These are phyloP conservation scores for Scorias spongiosa DNA, from an alignment of 2,329 filamentous ascomycete genomes.

Conservation along the genomic window DNA sequence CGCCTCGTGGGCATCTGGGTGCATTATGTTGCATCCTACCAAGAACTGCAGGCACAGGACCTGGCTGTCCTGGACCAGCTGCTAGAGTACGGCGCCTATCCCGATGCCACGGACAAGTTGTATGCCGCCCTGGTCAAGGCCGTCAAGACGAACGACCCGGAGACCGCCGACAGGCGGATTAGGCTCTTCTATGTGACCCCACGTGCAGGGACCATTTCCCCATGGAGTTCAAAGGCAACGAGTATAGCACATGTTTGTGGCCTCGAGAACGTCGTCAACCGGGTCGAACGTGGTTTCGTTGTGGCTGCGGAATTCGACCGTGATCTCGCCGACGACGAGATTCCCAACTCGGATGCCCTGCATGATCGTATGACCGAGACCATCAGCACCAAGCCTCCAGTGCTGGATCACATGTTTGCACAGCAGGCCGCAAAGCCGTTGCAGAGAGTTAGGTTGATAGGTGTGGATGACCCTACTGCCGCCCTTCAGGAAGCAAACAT, in stretches of 20 bases:
- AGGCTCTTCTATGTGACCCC: conserved; percentile 60
- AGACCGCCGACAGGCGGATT: conserved; percentile 32
- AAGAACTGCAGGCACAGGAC: conserved; percentile 28
- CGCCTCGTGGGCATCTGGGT: conserved; percentile 36
- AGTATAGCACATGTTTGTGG: conserved; percentile 88
- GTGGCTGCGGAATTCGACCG: conserved; percentile 49
- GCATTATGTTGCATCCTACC: conserved; percentile 34
- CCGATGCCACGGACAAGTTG: conserved; percentile 28
- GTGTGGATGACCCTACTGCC: conserved; percentile 39
- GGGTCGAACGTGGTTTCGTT: conserved; percentile 76
- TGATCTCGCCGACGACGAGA: conserved; percentile 28
- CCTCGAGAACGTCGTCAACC: conserved; percentile 52
- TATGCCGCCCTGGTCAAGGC: conserved; percentile 31
- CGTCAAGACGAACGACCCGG: conserved; percentile 33
- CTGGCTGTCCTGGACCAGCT: conserved; percentile 41
- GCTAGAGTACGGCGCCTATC: conserved; percentile 43
- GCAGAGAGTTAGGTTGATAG: conserved; percentile 53
- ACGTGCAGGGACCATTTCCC: conserved; percentile 68
- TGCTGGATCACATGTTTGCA: conserved; percentile 63
- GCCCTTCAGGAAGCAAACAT: conserved; percentile 73
- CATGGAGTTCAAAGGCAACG: conserved; percentile 94
- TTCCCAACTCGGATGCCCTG: conserved; percentile 53
- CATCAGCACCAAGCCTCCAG: conserved; percentile 51
- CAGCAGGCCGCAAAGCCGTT: conserved; percentile 51
- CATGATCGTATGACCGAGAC: conserved; percentile 95